phyloP scores from a whole-genome alignment of 345 rosid species.

The Zanthoxylum bungeanum region DNA sequence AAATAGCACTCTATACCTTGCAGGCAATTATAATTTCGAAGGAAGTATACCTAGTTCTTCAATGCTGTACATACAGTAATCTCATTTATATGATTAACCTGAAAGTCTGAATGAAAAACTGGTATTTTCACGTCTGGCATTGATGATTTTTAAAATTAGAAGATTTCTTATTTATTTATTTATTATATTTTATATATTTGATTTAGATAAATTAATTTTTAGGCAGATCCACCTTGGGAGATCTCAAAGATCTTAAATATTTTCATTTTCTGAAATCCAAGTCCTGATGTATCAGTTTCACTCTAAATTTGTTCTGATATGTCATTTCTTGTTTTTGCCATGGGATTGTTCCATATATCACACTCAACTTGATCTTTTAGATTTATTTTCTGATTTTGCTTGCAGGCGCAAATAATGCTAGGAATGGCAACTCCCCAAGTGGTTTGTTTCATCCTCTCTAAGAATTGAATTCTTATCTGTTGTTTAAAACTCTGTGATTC shows the following conservation, averaged over 20 bases:
- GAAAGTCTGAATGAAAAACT: neutral
- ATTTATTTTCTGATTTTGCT: conserved; percentile 9
- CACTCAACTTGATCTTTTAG: conserved; percentile 1
- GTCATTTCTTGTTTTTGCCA: conserved; percentile 3
- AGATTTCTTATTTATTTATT: neutral
- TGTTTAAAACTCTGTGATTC: conserved; percentile 13
- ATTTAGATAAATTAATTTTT: neutral
- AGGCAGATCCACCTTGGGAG: neutral
- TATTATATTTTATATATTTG: no score
- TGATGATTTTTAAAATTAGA: neutral
- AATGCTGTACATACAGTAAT: neutral
- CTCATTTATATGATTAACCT: neutral
- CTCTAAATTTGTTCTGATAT: neutral
- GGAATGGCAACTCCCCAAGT: conserved; percentile 79
- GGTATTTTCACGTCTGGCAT: neutral
- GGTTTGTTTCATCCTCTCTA: conserved; percentile 44
- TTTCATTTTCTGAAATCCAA: neutral
- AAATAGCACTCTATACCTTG: neutral
- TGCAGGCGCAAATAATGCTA: conserved; percentile 88
- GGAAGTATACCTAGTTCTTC: neutral
- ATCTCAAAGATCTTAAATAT: neutral
- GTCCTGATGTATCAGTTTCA: neutral
- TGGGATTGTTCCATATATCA: neutral
- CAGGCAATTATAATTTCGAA: neutral
- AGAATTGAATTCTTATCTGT: conserved; percentile 2